A percentile compares a stretch with the other conserved stretches of the same genome.
Conservation (phyloP, 2,329 filamentous ascomycete genomes). For the Trichoderma oligosporum region DNA sequence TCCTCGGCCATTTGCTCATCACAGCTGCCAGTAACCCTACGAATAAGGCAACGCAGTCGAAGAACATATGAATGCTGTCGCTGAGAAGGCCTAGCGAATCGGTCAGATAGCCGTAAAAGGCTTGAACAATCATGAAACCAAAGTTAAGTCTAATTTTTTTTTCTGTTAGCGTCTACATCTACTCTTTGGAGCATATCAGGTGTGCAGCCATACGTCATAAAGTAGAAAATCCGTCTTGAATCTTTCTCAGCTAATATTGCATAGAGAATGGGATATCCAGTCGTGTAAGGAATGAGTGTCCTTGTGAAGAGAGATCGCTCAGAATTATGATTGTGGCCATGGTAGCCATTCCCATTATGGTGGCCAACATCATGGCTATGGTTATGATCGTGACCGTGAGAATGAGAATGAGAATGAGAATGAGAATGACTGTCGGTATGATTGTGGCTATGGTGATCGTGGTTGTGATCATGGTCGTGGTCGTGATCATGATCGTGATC, state of each 20-base stretch:
- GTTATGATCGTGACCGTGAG: constrained; percentile 28
- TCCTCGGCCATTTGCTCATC: constrained; percentile 94
- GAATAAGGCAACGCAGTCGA: constrained; percentile 88
- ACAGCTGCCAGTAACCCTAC: constrained; percentile 90
- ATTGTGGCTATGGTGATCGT: constrained; percentile 29
- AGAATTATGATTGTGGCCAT: constrained; percentile 40
- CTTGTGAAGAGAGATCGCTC: constrained; percentile 67
- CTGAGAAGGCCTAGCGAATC: constrained; percentile 93
- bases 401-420: constrained; percentile 25
- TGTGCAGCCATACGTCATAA: constrained; percentile 67
- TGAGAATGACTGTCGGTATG: constrained; percentile 26
- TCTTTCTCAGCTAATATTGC: constrained; percentile 87
- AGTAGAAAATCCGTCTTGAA: constrained; percentile 93
- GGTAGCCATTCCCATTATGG: constrained; percentile 26
- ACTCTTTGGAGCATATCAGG: too few species aligned
- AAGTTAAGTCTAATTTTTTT: constrained; percentile 70
- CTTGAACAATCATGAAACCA: constrained; percentile 88
- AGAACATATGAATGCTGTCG: constrained; percentile 99
- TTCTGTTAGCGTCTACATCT: background rate
- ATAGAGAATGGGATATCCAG: constrained; percentile 73
- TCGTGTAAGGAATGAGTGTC: constrained; percentile 65
- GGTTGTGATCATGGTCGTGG: too few species aligned
- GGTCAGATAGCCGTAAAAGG: constrained; percentile 88
- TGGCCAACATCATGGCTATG: constrained; percentile 28
- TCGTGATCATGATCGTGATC: constrained; percentile 26